Base-by-base conservation (phyloP, 169 alveolate genomes). In the Ichthyophthirius multifiliis region DNA sequence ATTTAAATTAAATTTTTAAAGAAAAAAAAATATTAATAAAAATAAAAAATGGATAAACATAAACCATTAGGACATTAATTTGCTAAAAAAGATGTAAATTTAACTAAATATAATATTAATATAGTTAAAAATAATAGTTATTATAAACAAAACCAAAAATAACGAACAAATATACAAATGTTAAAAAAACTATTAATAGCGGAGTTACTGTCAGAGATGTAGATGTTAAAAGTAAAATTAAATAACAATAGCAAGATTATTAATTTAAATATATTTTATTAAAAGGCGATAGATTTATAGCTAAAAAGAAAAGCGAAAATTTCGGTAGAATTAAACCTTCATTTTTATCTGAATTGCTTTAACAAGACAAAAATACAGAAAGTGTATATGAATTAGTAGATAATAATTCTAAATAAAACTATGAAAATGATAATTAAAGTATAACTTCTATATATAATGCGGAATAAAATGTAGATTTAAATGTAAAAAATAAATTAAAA, bases 131-230 rank as follows among this genome's bases (percentile, higher is more conserved):
- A 10, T 0, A 55, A 20, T 27, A 55, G 71, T 39, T 39, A 27
- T 39, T 55, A 27, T 55, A 55, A 27, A 39, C 31, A 18, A 55
- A 55, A 23, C 23, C 71, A 20, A 55, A 55, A 10, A 0, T 18
- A 1, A 15, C 71, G 31, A 55, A 18, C 31, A 55, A 55, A 55
- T 55, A 55, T 9, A 39, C 23, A 5, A 34, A 55, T 55, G 71
- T 55, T 27, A 27, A 55, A 55, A 55, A 55, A 27, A 55, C 71
- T 27, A 55, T 55, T 23, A 27, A 55, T 55, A 55, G 71, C 5
- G 71, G 71, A 27, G 31, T 39, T 15, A 55, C 71, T 55, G 71
- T 39, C 1, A 55, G 71, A 55, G 71, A 55, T 55, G 71, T 55
- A 15, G 71, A 55, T 27, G 71, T 55, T 2, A 55, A 55, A 27